phyloP scores from a whole-genome alignment of 257 asterid genomes.

The Solanum etuberosum region DNA sequence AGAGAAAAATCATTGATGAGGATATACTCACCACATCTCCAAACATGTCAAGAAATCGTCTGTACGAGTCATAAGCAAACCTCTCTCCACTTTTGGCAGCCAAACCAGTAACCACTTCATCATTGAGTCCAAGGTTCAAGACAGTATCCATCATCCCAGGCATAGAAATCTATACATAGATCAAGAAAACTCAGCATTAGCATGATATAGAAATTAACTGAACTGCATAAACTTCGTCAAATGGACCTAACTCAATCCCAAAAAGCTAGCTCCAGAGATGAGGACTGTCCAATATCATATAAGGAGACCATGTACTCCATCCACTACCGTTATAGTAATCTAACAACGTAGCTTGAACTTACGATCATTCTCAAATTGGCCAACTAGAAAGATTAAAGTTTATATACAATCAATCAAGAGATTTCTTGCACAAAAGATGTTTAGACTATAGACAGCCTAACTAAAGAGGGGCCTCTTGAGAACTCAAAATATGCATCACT shows the following conservation, averaged over 20 bases:
- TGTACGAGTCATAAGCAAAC: slow-evolving; percentile 82
- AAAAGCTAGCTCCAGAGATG: neutral
- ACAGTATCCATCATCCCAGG: slow-evolving; percentile 99
- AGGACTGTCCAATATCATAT: neutral
- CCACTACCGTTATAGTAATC: neutral
- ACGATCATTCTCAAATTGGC: neutral
- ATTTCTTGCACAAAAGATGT: neutral
- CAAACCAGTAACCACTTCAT: slow-evolving; percentile 74
- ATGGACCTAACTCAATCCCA: neutral
- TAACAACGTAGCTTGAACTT: neutral
- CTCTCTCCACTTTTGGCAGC: slow-evolving; percentile 90
- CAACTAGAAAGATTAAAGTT: neutral
- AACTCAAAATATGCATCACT: neutral
- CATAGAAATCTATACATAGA: slow-evolving; percentile 60
- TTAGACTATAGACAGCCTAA: neutral
- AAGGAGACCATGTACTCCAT: neutral
- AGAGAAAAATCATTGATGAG: neutral
- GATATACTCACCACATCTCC: slow-evolving; percentile 69
- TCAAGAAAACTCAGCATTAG: neutral
- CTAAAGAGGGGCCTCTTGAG: neutral
- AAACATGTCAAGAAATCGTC: slow-evolving; percentile 94
- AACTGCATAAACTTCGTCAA: neutral
- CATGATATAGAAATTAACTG: neutral
- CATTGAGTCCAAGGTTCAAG: slow-evolving; percentile 84
- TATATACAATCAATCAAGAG: neutral